Evolutionary conservation across 768 basidiomycete species (phyloP).

Genomic region (Trametes cubensis): DNA sequence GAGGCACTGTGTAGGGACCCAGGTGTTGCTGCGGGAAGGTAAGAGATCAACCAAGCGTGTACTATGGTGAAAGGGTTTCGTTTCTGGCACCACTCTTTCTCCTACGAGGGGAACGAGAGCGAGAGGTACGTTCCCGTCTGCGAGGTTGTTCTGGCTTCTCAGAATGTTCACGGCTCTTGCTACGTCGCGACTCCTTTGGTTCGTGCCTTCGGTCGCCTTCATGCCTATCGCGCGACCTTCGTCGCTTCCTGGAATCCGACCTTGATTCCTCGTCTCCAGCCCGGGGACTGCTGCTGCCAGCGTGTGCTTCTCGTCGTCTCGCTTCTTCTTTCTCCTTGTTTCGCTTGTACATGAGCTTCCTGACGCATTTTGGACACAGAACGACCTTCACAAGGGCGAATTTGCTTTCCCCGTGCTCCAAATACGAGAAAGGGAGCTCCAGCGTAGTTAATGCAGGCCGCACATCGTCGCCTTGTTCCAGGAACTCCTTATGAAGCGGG

Average conservation of each 20-base stretch:
- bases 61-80: neutral
- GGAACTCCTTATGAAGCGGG: slow-evolving; percentile 47
- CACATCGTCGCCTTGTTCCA: slow-evolving; percentile 23
- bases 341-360: slow-evolving; percentile 87
- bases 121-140: slow-evolving; percentile 28
- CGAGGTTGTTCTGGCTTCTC: neutral
- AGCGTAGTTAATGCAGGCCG: slow-evolving; percentile 61
- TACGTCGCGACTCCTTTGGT: neutral
- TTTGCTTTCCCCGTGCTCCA: slow-evolving; percentile 74
- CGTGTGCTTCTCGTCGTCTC: slow-evolving; percentile 6
- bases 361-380: slow-evolving; percentile 74
- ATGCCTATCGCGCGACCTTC: neutral
- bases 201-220: neutral
- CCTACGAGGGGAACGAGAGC: slow-evolving; percentile 34
- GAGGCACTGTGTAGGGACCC: too few species aligned
- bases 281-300: neutral
- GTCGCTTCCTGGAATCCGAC: neutral
- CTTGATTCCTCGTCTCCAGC: neutral
- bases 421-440: slow-evolving; percentile 89
- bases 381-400: slow-evolving; percentile 90
- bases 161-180: neutral
- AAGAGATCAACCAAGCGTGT: neutral
- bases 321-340: slow-evolving; percentile 57
- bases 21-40: too few species aligned
- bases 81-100: neutral